These are phyloP conservation scores for Aspergillus bertholletiae DNA, from an alignment of 495 filamentous ascomycete species.

Conservation along the genomic window DNA sequence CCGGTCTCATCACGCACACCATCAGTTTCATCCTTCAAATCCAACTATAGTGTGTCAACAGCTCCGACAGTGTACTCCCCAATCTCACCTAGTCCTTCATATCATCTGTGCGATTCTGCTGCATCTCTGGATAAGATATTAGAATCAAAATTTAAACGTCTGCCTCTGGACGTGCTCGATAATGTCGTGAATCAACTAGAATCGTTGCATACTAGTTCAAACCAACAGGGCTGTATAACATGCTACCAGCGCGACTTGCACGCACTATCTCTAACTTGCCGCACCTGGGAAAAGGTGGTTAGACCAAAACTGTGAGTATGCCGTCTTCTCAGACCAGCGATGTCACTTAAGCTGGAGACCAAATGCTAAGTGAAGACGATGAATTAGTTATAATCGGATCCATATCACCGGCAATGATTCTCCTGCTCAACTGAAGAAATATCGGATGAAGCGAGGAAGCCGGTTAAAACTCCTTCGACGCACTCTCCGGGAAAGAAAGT, in stretches of 20 bases:
- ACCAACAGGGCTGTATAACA: constrained; percentile 57
- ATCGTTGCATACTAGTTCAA: constrained; percentile 40
- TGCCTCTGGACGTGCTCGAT: constrained; percentile 56
- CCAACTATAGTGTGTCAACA: constrained; percentile 37
- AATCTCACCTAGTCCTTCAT: constrained; percentile 33
- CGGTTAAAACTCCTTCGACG: constrained; percentile 72
- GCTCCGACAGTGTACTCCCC: constrained; percentile 38
- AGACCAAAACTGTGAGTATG: constrained; percentile 58
- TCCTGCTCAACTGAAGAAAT: constrained; percentile 57
- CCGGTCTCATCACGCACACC: constrained; percentile 33
- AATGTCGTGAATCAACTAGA: constrained; percentile 52
- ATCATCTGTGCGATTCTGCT: constrained; percentile 35
- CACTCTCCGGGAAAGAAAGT: constrained; percentile 66
- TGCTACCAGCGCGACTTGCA: constrained; percentile 77
- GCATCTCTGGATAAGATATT: constrained; percentile 31
- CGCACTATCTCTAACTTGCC: constrained; percentile 61
- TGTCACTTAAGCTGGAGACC: background rate
- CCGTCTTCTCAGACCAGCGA: background rate
- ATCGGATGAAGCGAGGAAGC: constrained; percentile 61
- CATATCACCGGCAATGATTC: constrained; percentile 69
- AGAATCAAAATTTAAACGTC: constrained; percentile 42
- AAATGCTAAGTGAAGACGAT: constrained; percentile 8
- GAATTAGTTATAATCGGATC: constrained; percentile 62
- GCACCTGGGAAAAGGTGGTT: constrained; percentile 65
- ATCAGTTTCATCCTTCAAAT: constrained; percentile 40